A percentile compares a stretch with the other conserved stretches of the same genome.
Conservation (phyloP, 352 stramenopile genomes). For the Phytophthora macrochlamydospora region DNA sequence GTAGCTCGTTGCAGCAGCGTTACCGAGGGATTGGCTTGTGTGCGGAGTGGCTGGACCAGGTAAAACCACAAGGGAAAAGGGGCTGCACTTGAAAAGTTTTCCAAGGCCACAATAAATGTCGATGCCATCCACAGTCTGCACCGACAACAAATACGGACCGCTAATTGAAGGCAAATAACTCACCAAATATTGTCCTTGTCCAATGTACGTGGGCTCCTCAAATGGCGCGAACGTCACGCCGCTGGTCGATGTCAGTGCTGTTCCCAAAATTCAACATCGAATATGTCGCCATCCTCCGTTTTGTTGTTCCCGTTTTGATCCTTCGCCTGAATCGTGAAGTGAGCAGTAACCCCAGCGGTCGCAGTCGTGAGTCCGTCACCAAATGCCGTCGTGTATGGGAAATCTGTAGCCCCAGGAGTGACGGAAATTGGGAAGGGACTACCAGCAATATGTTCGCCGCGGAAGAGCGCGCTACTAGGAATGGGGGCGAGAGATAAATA, state of each 20-base stretch:
- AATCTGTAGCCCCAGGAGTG: constrained; percentile 93
- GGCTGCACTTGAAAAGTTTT: constrained; percentile 93
- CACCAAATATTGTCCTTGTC: constrained; percentile 91
- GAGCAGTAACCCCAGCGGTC: constrained; percentile 83
- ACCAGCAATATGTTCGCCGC: constrained; percentile 92
- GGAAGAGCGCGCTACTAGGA: constrained; percentile 80
- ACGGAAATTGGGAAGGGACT: constrained; percentile 92
- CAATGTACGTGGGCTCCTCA: constrained; percentile 84
- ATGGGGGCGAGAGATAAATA: constrained; percentile 88
- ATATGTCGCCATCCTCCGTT: constrained; percentile 72
- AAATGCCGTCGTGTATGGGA: constrained; percentile 93
- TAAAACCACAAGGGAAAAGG: constrained; percentile 88
- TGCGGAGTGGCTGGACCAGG: constrained; percentile 90
- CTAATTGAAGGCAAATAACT: constrained; percentile 86
- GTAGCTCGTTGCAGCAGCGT: constrained; percentile 48
- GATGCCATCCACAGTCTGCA: constrained; percentile 90
- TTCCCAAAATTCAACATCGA: constrained; percentile 72
- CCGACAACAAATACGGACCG: constrained; percentile 89
- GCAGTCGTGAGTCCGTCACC: constrained; percentile 76
- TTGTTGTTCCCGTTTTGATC: constrained; percentile 94
- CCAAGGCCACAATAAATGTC: constrained; percentile 96
- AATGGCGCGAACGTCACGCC: constrained; percentile 58
- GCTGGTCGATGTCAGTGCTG: constrained; percentile 18
- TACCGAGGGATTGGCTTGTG: constrained; percentile 90
- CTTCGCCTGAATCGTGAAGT: constrained; percentile 95